Evolutionary conservation across 371 early-diverging fungal genomes (phyloP).

Genomic region (Actinomortierella ambigua): DNA sequence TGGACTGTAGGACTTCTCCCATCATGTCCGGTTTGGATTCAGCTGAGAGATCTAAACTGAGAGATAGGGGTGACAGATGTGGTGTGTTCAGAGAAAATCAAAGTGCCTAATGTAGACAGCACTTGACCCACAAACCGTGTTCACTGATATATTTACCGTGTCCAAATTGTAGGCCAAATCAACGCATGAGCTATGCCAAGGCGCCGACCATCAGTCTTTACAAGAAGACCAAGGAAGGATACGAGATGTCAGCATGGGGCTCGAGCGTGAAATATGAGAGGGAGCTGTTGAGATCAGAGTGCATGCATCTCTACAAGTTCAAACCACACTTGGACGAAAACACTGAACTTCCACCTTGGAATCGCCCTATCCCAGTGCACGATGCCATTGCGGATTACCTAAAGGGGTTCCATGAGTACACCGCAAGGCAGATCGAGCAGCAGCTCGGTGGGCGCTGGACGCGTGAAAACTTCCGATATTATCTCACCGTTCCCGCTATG

Average conservation of each 20-base stretch:
- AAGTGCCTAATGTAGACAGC: too few species aligned
- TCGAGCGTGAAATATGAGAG: slow-evolving; percentile 54
- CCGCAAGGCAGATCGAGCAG: slow-evolving; percentile 38
- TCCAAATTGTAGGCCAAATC: slow-evolving; percentile 14
- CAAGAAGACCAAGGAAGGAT: slow-evolving; percentile 25
- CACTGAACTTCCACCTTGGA: slow-evolving; percentile 39
- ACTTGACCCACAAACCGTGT: too few species aligned
- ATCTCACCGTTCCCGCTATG: slow-evolving; percentile 60
- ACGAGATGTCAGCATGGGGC: slow-evolving; percentile 54
- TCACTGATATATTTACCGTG: not conserved
- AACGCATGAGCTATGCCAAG: slow-evolving; percentile 47
- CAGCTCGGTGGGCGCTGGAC: too few species aligned
- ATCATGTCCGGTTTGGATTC: too few species aligned
- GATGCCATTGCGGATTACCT: slow-evolving; percentile 54
- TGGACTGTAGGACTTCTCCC: too few species aligned
- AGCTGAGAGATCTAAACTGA: too few species aligned
- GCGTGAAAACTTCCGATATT: slow-evolving; percentile 54
- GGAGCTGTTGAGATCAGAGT: slow-evolving; percentile 46
- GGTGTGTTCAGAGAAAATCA: too few species aligned
- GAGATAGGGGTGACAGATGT: too few species aligned
- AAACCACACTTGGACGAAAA: slow-evolving; percentile 58
- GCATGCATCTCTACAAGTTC: slow-evolving; percentile 51
- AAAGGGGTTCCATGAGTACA: slow-evolving; percentile 48
- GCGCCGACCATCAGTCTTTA: slow-evolving; percentile 52
- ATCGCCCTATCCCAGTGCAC: slow-evolving; percentile 35